Evolutionary conservation across 805 yeast genomes (phyloP).

Genomic region (Candida ipomoeae): DNA sequence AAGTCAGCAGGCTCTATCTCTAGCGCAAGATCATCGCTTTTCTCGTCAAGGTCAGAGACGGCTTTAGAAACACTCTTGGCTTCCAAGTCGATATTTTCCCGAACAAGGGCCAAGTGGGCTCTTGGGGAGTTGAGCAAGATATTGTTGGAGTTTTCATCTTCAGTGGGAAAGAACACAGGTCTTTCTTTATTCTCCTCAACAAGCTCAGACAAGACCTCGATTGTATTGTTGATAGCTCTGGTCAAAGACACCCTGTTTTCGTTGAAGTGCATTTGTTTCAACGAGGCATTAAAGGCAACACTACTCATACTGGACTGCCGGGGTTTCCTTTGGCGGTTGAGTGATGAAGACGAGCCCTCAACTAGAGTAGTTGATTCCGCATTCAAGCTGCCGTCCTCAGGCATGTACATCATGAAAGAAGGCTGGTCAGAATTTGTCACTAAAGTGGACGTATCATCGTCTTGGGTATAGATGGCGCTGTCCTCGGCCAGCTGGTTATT

Average conservation of each 20-base stretch:
- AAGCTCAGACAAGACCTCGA: conserved; percentile 48
- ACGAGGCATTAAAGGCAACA: conserved; percentile 46
- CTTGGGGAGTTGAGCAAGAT: conserved; percentile 44
- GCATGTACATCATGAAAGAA: conserved; percentile 25
- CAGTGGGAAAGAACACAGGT: conserved; percentile 61
- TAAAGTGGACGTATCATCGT: conserved; percentile 12
- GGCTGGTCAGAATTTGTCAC: conserved; percentile 14
- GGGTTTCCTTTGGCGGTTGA: conserved; percentile 5
- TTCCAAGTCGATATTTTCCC: conserved; percentile 31
- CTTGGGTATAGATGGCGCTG: conserved; percentile 1
- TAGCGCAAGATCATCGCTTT: conserved; percentile 17
- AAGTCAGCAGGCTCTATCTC: conserved; percentile 32
- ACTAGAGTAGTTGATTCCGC: conserved; percentile 27
- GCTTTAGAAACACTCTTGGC: conserved; percentile 19
- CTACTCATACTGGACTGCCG: conserved; percentile 17
- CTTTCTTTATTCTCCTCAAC: conserved; percentile 53
- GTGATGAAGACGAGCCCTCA: conserved; percentile 25
- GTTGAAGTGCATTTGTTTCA: conserved; percentile 74
- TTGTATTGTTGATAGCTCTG: conserved; percentile 53
- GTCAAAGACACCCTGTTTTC: conserved; percentile 64
- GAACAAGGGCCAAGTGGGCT: conserved; percentile 51
- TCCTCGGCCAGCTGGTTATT: conserved; percentile 2
- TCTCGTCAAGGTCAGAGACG: conserved; percentile 10
- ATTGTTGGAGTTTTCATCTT: conserved; percentile 29
- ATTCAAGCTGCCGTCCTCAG: conserved; percentile 29